phyloP scores from a whole-genome alignment of 164 flowering plant species.

The Buxus sempervirens region DNA sequence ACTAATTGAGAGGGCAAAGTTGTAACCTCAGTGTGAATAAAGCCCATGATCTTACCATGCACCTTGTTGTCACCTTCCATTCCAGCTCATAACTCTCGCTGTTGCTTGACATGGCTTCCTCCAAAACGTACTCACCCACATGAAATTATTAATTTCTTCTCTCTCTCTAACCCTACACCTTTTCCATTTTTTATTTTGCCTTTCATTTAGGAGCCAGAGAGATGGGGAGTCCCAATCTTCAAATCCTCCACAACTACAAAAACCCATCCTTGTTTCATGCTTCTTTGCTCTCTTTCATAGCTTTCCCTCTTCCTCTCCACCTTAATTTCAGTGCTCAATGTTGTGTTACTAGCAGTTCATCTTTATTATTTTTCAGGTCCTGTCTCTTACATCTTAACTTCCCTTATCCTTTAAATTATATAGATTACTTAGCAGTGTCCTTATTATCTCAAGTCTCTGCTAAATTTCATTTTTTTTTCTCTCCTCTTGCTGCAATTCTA shows the following conservation, averaged over 20 bases:
- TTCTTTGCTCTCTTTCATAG: not conserved
- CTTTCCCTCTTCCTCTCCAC: not conserved
- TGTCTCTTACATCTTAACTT: no score
- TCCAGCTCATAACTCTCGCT: conserved; percentile 39
- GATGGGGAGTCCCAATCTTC: conserved; percentile 17
- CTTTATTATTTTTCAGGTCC: no score
- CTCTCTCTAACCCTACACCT: not conserved
- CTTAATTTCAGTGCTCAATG: no score
- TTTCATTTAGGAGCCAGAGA: not conserved
- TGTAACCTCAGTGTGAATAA: conserved; percentile 16
- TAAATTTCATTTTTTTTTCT: no score
- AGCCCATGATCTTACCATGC: conserved; percentile 5
- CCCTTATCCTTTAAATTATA: no score
- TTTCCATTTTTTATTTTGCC: not conserved
- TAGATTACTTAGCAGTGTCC: no score
- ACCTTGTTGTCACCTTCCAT: conserved; percentile 28
- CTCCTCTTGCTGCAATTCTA: no score
- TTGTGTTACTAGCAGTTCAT: no score
- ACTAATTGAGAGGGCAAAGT: not conserved
- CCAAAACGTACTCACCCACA: conserved; percentile 25
- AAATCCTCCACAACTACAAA: conserved; percentile 10
- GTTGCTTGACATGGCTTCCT: conserved; percentile 26
- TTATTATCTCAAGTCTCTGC: no score
- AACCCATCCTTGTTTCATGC: conserved; percentile 6
- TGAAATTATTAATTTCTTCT: conserved; percentile 25